A percentile compares a stretch with the other conserved stretches of the same genome.
Evolutionary conservation across 129 eudicot species (phyloP).

Genomic region (Pittosporum tobira): DNA sequence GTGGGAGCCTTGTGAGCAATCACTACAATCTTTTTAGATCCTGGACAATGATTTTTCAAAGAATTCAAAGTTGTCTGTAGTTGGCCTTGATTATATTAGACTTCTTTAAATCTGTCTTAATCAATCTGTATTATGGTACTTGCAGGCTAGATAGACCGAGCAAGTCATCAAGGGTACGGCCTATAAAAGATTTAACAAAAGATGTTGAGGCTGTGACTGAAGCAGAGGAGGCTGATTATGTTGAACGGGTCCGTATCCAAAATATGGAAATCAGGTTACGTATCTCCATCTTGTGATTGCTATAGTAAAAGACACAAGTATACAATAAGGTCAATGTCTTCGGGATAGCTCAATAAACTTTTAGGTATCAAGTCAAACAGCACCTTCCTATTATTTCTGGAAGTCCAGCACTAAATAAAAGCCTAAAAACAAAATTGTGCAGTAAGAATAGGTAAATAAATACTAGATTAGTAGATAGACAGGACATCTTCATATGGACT

Average conservation of each 20-base stretch:
- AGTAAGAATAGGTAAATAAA: background rate
- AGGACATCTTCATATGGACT: background rate
- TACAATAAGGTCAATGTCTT: background rate
- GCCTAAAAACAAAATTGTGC: background rate
- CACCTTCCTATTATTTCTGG: background rate
- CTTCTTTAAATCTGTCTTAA: background rate
- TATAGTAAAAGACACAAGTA: background rate
- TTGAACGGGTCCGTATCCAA: conserved; percentile 79
- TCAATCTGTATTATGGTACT: conserved; percentile 18
- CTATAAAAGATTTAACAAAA: conserved; percentile 36
- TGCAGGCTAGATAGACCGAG: conserved; percentile 52
- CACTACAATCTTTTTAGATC: too few relatives aligned
- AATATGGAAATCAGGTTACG: conserved; percentile 74
- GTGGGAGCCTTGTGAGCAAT: too few relatives aligned
- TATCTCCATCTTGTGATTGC: background rate
- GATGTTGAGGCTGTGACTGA: conserved; percentile 47
- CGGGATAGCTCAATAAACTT: too few relatives aligned
- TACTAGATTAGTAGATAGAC: background rate
- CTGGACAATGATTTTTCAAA: too few relatives aligned
- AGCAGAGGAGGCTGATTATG: conserved; percentile 46
- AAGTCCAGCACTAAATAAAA: too few relatives aligned
- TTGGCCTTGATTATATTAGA: background rate
- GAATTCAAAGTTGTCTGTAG: background rate
- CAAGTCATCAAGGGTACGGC: conserved; percentile 38
- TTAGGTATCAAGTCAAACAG: background rate